A percentile compares a stretch with the other conserved stretches of the same genome.
Evolutionary conservation across 768 basidiomycete species (phyloP).

Genomic region (Auricularia auricula-judae): DNA sequence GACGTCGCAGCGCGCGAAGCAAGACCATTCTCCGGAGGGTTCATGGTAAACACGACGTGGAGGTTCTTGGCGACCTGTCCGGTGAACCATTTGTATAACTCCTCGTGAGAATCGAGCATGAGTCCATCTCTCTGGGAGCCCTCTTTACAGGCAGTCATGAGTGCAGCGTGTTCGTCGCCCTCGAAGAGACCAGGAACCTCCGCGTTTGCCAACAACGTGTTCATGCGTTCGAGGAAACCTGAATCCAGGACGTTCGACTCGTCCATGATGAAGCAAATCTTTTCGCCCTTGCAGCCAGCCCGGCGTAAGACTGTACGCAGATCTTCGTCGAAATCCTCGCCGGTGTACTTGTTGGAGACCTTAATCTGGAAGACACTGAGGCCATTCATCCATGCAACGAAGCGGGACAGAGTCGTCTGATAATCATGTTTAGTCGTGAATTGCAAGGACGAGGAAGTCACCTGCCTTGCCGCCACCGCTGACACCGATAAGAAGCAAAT

Average conservation of each 20-base stretch:
- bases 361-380: slow-evolving; percentile 99
- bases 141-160: slow-evolving; percentile 99
- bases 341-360: slow-evolving; percentile 97
- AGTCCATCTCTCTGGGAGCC: slow-evolving; percentile 97
- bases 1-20: slow-evolving; percentile 95
- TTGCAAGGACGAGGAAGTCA: background rate
- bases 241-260: slow-evolving; percentile 99
- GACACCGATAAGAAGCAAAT: slow-evolving; percentile 91
- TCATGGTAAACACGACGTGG: slow-evolving; percentile 99
- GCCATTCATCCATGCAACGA: slow-evolving; percentile 99
- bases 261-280: slow-evolving; percentile 99
- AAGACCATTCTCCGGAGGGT: slow-evolving; percentile 90
- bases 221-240: slow-evolving; percentile 99
- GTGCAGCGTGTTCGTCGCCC: slow-evolving; percentile 94
- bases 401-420: slow-evolving; percentile 93
- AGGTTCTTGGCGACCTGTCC: slow-evolving; percentile 96
- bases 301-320: slow-evolving; percentile 89
- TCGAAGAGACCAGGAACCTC: slow-evolving; percentile 99
- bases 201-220: slow-evolving; percentile 97
- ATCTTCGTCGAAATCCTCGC: slow-evolving; percentile 98
- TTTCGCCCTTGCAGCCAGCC: slow-evolving; percentile 96
- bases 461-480: slow-evolving; percentile 95
- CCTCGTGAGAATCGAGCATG: slow-evolving; percentile 97
- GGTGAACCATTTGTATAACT: slow-evolving; percentile 97
- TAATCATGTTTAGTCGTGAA: slow-evolving; percentile 10